These are phyloP conservation scores for Cladobotryum protrusum DNA, from an alignment of 2,329 filamentous ascomycete species.

Conservation along the genomic window DNA sequence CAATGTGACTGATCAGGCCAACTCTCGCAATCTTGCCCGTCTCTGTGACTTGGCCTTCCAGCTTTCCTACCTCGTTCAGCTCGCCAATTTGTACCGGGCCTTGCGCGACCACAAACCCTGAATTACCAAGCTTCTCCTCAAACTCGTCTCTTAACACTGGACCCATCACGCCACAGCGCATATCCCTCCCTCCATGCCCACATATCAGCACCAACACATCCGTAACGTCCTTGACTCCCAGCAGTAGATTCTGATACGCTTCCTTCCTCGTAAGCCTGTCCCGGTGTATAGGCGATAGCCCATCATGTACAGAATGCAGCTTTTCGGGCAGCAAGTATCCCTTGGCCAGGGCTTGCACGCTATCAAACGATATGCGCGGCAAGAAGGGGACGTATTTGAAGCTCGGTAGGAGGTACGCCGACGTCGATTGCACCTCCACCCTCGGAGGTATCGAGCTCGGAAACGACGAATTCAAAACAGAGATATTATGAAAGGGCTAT, in stretches of 20 bases:
- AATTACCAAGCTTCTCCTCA: conserved; percentile 45
- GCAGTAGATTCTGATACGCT: conserved; percentile 46
- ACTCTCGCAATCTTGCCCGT: conserved; percentile 47
- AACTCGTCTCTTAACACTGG: conserved; percentile 70
- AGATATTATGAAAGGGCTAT: conserved; percentile 77
- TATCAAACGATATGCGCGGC: conserved; percentile 53
- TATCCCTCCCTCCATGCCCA: conserved; percentile 76
- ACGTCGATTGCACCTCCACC: conserved; percentile 46
- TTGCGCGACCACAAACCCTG: conserved; percentile 43
- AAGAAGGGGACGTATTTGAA: conserved; percentile 76
- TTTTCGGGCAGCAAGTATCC: conserved; percentile 59
- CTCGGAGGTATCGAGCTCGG: conserved; percentile 46
- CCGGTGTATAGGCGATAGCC: conserved; percentile 51
- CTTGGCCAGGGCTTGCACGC: conserved; percentile 52
- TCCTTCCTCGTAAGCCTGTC: conserved; percentile 46
- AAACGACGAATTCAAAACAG: conserved; percentile 72
- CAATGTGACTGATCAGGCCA: conserved; percentile 70
- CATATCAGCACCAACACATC: conserved; percentile 80
- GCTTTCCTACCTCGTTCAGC: conserved; percentile 8
- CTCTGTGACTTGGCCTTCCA: conserved; percentile 14
- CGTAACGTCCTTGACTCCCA: conserved; percentile 53
- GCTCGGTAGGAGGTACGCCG: conserved; percentile 71
- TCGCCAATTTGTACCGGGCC: conserved; percentile 36
- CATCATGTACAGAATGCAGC: conserved; percentile 56
- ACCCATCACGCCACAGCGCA: conserved; percentile 74